phyloP scores from a whole-genome alignment of 257 asterid species.

The Scutellaria barbata region DNA sequence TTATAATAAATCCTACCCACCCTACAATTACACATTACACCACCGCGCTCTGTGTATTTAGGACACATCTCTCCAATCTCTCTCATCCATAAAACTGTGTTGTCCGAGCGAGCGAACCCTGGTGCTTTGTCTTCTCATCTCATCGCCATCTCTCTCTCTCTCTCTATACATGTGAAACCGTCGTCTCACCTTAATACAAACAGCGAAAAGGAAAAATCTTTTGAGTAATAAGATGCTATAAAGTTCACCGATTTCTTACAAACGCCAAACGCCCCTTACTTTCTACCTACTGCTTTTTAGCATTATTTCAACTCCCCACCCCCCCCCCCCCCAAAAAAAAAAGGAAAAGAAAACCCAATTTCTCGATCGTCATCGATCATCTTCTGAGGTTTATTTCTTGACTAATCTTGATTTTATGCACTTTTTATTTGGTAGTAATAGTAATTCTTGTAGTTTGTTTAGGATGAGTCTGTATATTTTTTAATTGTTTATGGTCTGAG shows the following conservation, averaged over 20 bases:
- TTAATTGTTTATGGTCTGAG: neutral
- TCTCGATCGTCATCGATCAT: constrained; percentile 40
- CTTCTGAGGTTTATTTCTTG: constrained; percentile 34
- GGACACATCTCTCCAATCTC: constrained; percentile 41
- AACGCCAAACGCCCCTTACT: constrained; percentile 33
- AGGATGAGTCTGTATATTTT: constrained; percentile 1
- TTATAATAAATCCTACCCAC: neutral
- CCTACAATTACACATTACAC: neutral
- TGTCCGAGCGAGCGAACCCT: constrained; percentile 36
- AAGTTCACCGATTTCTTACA: constrained; percentile 27
- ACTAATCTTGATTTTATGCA: constrained; percentile 13
- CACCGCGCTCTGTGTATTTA: neutral
- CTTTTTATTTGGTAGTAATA: neutral
- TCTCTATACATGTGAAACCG: constrained; percentile 35
- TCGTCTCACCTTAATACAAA: constrained; percentile 17
- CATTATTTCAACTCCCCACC: constrained; percentile 12
- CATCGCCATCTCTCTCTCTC: constrained; percentile 29
- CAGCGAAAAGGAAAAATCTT: constrained; percentile 11
- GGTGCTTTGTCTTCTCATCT: constrained; percentile 34
- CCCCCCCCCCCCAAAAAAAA: neutral
- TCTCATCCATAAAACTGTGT: constrained; percentile 41
- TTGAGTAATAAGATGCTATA: neutral
- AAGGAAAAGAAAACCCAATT: constrained; percentile 12
- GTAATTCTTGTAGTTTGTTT: constrained; percentile 9
- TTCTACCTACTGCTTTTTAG: constrained; percentile 43